Evolutionary conservation across 2,329 filamentous ascomycete species (phyloP), one percentile per base, ranked within the genome.

Genomic region (Scortechinia acanthostroma): DNA sequence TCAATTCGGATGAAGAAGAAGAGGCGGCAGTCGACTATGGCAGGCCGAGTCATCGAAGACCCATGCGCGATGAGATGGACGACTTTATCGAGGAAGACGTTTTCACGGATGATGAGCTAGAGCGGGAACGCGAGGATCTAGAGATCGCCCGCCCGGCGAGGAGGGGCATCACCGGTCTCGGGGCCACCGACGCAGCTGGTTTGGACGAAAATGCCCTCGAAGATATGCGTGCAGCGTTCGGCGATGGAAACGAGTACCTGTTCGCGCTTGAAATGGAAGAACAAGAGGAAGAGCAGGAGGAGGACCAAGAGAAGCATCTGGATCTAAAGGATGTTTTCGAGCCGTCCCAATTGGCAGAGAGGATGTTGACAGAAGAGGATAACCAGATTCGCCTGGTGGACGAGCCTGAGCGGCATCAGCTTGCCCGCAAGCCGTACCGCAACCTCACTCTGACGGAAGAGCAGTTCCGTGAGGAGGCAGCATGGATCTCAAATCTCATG

Each of bases 251-350:
- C 51, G 93, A 98, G 58, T 98, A 97, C 59, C 84, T 91, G 54
- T 98, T 94, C 83, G 93, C 91, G 5, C 70, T 98, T 42, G 86
- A 91, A 44, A 74, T 91, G 57, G 91, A 97, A 62, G 87, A 93
- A 42, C 84, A 90, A 43, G 86, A 91, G 52, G 88, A 94, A 52
- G 83, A 88, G 42, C 81, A 86, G 47, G 75, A 86, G 52, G 77
- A 83, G 48, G 86, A 88, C 49, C 88, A 94, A 52, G 87, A 91
- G 55, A 83, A 17, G 35, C 10, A 84, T 40, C 80, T 97, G 35
- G 89, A 96, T 63, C 77, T 98, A 50, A 96, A 97, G 68, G 91
- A 98, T 60, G 91, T 98, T 43, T 98, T 98, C 56, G 93, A 98
- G 64, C 93, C 93, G 1, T 95, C 91, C 2, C 90, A 98, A 61